A percentile compares a stretch with the other conserved stretches of the same genome.
These are phyloP conservation scores for Fusarium citri DNA, from an alignment of 2,329 filamentous ascomycete genomes.

Conservation along the genomic window DNA sequence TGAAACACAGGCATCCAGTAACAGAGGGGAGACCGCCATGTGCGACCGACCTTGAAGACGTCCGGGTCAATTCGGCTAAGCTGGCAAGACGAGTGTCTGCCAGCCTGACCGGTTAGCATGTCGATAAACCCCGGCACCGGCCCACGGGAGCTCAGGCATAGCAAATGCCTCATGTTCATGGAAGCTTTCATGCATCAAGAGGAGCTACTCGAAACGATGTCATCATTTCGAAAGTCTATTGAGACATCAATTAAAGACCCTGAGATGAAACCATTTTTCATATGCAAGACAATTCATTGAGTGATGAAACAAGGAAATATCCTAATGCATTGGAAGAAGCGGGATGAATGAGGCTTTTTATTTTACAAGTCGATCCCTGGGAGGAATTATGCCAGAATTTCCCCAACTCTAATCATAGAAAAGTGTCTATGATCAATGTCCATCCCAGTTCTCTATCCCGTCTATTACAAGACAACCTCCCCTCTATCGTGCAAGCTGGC, in stretches of 20 bases:
- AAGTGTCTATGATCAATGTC: constrained; percentile 49
- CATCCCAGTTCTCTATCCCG: constrained; percentile 55
- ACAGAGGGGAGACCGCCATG: constrained; percentile 29
- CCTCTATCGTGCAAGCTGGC: constrained; percentile 51
- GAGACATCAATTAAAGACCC: constrained; percentile 24
- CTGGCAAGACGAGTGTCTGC: constrained; percentile 39
- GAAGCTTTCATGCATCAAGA: constrained; percentile 23
- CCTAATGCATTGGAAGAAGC: constrained; percentile 50
- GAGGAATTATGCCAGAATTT: constrained; percentile 50
- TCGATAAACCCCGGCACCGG: constrained; percentile 46
- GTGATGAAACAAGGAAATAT: constrained; percentile 44
- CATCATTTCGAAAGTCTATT: constrained; percentile 40
- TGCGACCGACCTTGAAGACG: constrained; percentile 11
- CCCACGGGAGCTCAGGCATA: constrained; percentile 45
- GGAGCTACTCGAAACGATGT: constrained; percentile 21
- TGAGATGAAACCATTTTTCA: constrained; percentile 8
- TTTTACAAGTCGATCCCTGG: constrained; percentile 56
- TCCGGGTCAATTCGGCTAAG: constrained; percentile 47
- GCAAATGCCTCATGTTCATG: constrained; percentile 47
- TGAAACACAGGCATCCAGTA: constrained; percentile 44
- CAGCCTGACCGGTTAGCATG: constrained; percentile 42
- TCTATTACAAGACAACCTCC: constrained; percentile 56
- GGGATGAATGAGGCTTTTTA: constrained; percentile 58
- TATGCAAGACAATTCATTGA: constrained; percentile 7
- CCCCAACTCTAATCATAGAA: constrained; percentile 53